A percentile compares a stretch with the other conserved stretches of the same genome.
Conservation (phyloP, 306 rosid genomes). For the Heteromeles arbutifolia region DNA sequence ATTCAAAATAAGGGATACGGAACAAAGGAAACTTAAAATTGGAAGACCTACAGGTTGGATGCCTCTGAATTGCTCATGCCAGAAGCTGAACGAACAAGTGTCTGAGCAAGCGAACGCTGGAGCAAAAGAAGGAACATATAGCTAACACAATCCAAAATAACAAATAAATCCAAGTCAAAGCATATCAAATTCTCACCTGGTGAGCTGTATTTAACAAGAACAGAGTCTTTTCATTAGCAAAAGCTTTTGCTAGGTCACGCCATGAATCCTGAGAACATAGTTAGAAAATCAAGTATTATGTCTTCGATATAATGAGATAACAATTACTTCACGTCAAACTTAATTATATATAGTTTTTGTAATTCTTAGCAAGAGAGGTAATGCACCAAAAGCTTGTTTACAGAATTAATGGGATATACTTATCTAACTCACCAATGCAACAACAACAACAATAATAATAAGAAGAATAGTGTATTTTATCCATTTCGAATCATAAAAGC, state of each 20-base stretch:
- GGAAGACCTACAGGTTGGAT: slow-evolving; percentile 68
- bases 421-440: slow-evolving; percentile 62
- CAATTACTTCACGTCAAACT: not conserved
- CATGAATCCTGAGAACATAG: slow-evolving; percentile 65
- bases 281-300: slow-evolving; percentile 9
- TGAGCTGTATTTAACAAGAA: slow-evolving; percentile 57
- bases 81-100: slow-evolving; percentile 79
- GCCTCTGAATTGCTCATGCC: slow-evolving; percentile 62
- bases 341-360: not conserved
- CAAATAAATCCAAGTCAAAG: slow-evolving; percentile 11
- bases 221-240: slow-evolving; percentile 62
- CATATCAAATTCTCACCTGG: slow-evolving; percentile 49
- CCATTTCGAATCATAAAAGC: slow-evolving; percentile 6
- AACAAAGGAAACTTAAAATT: slow-evolving; percentile 5
- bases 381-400: not conserved
- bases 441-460: slow-evolving; percentile 1
- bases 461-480: not conserved
- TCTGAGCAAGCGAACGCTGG: slow-evolving; percentile 92
- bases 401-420: not conserved
- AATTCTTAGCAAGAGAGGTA: not conserved
- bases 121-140: slow-evolving; percentile 10
- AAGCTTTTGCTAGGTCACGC: slow-evolving; percentile 77
- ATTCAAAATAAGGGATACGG: not conserved
- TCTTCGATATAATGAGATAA: not conserved
- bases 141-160: slow-evolving; percentile 18